Base-by-base conservation (phyloP, 495 filamentous ascomycete genomes). In the Apiosordaria backusii region DNA sequence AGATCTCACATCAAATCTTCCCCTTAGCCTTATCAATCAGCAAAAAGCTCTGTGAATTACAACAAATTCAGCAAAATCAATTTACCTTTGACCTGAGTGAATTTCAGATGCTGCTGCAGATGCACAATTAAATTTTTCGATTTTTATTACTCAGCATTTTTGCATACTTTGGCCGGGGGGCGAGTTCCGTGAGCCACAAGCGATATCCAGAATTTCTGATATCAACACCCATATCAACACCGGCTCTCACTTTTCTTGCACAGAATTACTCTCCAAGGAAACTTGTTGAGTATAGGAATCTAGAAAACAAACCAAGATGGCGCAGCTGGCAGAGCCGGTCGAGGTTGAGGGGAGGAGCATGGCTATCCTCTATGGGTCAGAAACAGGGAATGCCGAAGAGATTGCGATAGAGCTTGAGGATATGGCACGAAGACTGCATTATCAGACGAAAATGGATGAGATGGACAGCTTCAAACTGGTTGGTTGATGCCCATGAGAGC, bases 371-470 rank as follows among this genome's bases (percentile, higher is more conserved):
- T 98, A 97, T 80, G 96, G 92, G 29, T 92, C 93, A 19, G 96
- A 99, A 78, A 97, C 93, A 0, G 95, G 96, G 54, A 98, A 93
- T 71, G 88, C 91, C 45, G 89, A 95, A 72, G 95, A 98, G 69
- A 85, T 92, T 54, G 93, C 96, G 3, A 86, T 90, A 65, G 92
- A 97, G 78, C 77, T 98, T 61, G 91, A 89, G 21, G 82, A 87
- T 24, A 69, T 90, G 69, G 76, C 85, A 10, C 86, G 92, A 76
- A 84, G 93, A 10, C 80, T 97, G 24, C 91, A 86, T 71, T 97
- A 97, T 74, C 71, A 80, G 61, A 90, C 91, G 5, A 80, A 84
- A 55, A 88, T 96, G 22, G 81, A 85, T 50, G 89, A 92, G 70
- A 84, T 97, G 83, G 87, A 97, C 72, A 82, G 80, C 65, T 81